Evolutionary conservation across 2,329 filamentous ascomycete species (phyloP).

Genomic region (Ceratocystis cacaofunesta): DNA sequence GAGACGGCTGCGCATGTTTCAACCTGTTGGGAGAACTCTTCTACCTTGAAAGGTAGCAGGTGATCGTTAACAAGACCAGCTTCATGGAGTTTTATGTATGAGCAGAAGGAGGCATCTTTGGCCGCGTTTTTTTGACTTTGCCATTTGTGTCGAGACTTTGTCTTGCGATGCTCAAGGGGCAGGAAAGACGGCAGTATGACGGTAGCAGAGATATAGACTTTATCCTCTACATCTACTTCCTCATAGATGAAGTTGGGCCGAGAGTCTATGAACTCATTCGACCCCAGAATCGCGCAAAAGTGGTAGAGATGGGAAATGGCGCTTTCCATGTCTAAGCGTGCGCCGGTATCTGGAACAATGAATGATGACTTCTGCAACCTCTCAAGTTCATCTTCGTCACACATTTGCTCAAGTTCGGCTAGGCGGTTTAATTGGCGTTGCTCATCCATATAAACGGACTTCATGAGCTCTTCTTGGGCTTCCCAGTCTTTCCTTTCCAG

Average conservation of each 20-base stretch:
- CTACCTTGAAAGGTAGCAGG: constrained; percentile 47
- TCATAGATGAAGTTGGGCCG: constrained; percentile 52
- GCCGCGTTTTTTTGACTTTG: constrained; percentile 53
- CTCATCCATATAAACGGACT: constrained; percentile 50
- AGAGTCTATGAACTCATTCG: constrained; percentile 44
- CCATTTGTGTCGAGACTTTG: constrained; percentile 45
- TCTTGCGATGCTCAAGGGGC: constrained; percentile 42
- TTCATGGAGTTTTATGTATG: constrained; percentile 54
- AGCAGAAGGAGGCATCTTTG: constrained; percentile 72
- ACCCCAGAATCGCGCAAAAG: constrained; percentile 54
- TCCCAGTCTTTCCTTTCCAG: constrained; percentile 33
- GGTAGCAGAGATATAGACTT: constrained; percentile 33
- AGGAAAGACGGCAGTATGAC: constrained; percentile 60
- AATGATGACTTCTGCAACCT: constrained; percentile 23
- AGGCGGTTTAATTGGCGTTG: constrained; percentile 34
- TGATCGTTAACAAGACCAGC: constrained; percentile 64
- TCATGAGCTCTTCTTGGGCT: constrained; percentile 57
- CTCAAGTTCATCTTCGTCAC: constrained; percentile 16
- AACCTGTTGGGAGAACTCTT: constrained; percentile 26
- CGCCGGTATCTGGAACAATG: constrained; percentile 34
- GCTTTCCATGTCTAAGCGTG: constrained; percentile 56
- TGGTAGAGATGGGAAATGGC: constrained; percentile 65
- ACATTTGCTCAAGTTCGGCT: constrained; percentile 32
- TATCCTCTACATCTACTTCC: constrained; percentile 20
- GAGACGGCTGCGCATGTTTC: constrained; percentile 26